Percentiles rank a stretch among this genome's conserved stretches.
Evolutionary conservation across 2,329 filamentous ascomycete genomes (phyloP).

Genomic region (Ciborinia camelliae): DNA sequence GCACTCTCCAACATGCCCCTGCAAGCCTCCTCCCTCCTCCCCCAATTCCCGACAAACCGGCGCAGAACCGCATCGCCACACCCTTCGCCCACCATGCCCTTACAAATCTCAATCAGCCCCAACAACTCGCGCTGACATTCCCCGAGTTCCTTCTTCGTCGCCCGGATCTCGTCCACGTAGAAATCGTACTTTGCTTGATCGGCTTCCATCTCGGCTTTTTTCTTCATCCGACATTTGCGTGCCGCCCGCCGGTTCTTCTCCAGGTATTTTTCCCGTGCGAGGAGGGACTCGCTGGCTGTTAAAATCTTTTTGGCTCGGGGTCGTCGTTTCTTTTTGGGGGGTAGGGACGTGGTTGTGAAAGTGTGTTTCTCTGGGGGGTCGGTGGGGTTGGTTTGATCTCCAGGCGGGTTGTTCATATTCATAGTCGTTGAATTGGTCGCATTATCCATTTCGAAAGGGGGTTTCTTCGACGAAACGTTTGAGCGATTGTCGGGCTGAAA

Average conservation of each 20-base stretch:
- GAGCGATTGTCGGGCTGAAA: not conserved
- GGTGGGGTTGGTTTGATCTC: not conserved
- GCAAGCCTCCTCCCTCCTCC: slow-evolving; percentile 1
- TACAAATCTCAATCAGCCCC: not conserved
- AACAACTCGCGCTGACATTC: not conserved
- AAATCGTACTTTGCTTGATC: not conserved
- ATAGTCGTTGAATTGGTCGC: not conserved
- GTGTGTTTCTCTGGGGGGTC: not conserved
- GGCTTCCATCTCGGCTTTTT: not conserved
- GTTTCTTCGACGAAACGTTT: not conserved
- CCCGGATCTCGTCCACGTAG: not conserved
- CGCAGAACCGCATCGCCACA: not conserved
- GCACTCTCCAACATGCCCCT: slow-evolving; percentile 2
- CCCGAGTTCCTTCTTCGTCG: not conserved
- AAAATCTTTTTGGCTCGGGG: slow-evolving; percentile 1
- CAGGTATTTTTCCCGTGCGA: not conserved
- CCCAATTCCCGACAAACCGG: slow-evolving; percentile 1
- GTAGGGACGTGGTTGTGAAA: not conserved
- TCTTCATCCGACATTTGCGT: slow-evolving; percentile 9
- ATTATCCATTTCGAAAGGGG: not conserved
- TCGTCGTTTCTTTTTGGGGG: slow-evolving; percentile 2
- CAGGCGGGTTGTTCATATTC: not conserved
- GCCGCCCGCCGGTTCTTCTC: slow-evolving; percentile 8
- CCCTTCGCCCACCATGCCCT: not conserved
- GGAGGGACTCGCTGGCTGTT: not conserved